Base-by-base conservation (phyloP, 768 basidiomycete genomes). In the Tricholoma saponaceum region DNA sequence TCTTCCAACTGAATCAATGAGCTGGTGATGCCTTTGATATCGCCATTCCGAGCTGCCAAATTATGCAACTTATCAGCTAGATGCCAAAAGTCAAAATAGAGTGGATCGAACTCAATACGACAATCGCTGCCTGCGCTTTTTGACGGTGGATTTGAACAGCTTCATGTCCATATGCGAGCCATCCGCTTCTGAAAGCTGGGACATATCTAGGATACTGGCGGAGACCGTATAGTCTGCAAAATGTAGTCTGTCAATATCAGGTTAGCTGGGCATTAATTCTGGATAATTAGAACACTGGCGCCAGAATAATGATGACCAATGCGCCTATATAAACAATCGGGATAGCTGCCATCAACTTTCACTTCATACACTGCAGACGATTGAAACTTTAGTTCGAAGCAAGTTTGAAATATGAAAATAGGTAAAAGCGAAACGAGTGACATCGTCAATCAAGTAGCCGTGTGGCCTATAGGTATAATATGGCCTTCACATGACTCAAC, bases 1-100 rank as follows among this genome's bases (percentile, higher is more conserved):
- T 89, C 83, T 73, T 96, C 94, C 59, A 93, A 72, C 68, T 89
- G 82, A 59, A 81, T 80, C 63, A 94, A 83, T 60, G 85, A 87
- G 33, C 74, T 72, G 54, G 88, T 71, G 47, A 85, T 80, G 14
- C 79, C 78, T 18, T 77, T 60, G 5, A 87, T 62, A 59, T 91
- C 89, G 28, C 73, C 70, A 66, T 90, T 91, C 37, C 87, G 78
- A 41, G 83, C 86, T 28, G 95, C 37, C 37, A 39, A 18, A 8
- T 8, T n/a, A n/a, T 39, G n/a, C n/a, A n/a, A n/a, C n/a, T 18
- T 12, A 39, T 39, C n/a, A 39, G 16, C 37, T n/a, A 5, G 12
- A 18, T 18, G n/a, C 2, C 14, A 18, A 12, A 2, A 18, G 16
- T 39, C 2, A 10, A 16, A 35, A 35, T 35, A 10, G 7, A 35